A percentile compares a stretch with the other conserved stretches of the same genome.
Conservation (phyloP, 169 alveolate species). For the Plasmodium gaboni region DNA sequence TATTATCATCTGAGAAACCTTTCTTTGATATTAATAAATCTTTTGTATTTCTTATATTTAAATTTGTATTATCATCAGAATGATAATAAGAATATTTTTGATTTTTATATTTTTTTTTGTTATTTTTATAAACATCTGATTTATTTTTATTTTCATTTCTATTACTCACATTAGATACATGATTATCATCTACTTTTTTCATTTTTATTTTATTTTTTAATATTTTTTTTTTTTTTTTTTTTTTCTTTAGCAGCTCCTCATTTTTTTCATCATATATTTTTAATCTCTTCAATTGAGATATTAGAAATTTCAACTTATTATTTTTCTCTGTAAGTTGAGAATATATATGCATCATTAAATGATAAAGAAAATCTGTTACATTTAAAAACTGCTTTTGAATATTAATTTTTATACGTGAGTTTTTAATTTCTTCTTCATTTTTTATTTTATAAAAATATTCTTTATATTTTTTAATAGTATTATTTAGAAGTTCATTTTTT, state of each 20-base stretch:
- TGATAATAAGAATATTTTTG: too few species aligned
- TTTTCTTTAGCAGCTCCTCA: background rate
- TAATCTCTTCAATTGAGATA: conserved; percentile 1
- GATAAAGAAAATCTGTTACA: conserved; percentile 39
- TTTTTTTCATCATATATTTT: too few species aligned
- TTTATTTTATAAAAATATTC: conserved; percentile 29
- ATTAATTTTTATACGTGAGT: conserved; percentile 19
- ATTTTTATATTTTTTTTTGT: background rate
- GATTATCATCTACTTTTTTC: too few species aligned
- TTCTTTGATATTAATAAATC: background rate
- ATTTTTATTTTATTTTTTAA: background rate
- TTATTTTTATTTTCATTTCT: background rate
- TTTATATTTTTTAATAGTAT: conserved; percentile 20
- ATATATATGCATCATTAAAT: conserved; percentile 18
- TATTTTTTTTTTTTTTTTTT: conserved; percentile 17
- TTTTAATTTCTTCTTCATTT: conserved; percentile 36
- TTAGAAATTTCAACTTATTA: conserved; percentile 40
- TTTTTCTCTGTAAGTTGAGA: conserved; percentile 32
- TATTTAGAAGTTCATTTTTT: conserved; percentile 18
- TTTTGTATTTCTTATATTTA: background rate
- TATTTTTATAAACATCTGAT: background rate
- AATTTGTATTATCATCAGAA: too few species aligned
- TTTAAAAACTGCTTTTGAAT: conserved; percentile 36
- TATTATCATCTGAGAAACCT: background rate
- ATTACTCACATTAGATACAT: background rate